Percentiles rank a stretch among this genome's conserved stretches.
These are phyloP conservation scores for Globisporangium sylvaticum DNA, from an alignment of 352 stramenopile genomes.

Conservation along the genomic window DNA sequence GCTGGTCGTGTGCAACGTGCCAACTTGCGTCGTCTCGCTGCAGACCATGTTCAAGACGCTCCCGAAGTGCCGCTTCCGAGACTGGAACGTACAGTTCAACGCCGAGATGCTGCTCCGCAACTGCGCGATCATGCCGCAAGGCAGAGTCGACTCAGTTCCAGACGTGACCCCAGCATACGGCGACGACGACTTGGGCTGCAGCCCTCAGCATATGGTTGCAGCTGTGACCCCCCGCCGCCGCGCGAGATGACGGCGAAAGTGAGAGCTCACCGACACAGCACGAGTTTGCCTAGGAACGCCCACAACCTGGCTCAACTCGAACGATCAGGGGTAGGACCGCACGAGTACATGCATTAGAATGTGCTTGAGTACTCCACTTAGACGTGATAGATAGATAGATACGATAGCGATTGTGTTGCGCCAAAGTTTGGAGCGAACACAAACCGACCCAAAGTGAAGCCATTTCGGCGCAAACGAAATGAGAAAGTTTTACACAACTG, in stretches of 20 bases:
- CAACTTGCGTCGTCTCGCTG: conserved; percentile 41
- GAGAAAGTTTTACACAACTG: neutral
- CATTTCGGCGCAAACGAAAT: conserved; percentile 1
- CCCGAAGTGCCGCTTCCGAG: conserved; percentile 50
- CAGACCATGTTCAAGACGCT: conserved; percentile 50
- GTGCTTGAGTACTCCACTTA: neutral
- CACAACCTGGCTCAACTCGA: neutral
- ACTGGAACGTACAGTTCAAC: conserved; percentile 44
- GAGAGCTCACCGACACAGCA: neutral
- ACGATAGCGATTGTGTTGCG: neutral
- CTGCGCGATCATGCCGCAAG: conserved; percentile 35
- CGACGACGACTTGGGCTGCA: neutral
- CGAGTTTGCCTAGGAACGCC: neutral
- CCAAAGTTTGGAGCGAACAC: neutral
- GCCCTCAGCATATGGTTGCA: neutral
- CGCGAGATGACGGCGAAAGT: neutral
- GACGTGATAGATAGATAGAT: neutral
- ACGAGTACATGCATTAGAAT: neutral
- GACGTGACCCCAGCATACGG: neutral
- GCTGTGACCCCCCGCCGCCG: too few relatives aligned
- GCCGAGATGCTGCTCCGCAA: conserved; percentile 42
- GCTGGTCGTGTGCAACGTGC: conserved; percentile 30
- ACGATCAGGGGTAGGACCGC: neutral
- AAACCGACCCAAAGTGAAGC: neutral
- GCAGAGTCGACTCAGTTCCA: neutral